Base-by-base conservation (phyloP, 2,329 filamentous ascomycete species). In the Aspergillus fructus region DNA sequence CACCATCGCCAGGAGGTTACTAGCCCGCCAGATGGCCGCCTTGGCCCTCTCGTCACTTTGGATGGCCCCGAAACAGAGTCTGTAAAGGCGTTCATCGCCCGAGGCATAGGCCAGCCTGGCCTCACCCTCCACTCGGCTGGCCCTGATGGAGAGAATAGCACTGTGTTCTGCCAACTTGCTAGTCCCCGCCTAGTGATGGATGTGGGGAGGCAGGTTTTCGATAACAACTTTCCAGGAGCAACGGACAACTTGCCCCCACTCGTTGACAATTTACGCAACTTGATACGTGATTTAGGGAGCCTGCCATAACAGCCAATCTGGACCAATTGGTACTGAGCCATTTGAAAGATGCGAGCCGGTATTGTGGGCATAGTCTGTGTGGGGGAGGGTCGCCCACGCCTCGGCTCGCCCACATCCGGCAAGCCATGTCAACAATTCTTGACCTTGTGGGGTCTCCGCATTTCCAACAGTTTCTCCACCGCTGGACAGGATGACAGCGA, bases 101-200 rank as follows among this genome's bases (percentile, higher is more conserved):
- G 46, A 12, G n/a, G 11, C 24, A 33, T 49, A 15, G 53, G 53
- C 9, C 53, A 42, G 5, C 53, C 46, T 7, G 53, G 53, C 4
- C 17, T 55, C 12, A 55, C 43, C 3, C 39, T 55, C 15, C 19
- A 49, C 24, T 13, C 24, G 27, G 23, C 13, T 2, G 39, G 33
- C 3, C 12, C 34, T n/a, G 45, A 9, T 4, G 46, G 9, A 11
- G 27, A 30, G 27, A 11, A 19, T 7, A 43, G 2, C 9, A n/a
- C 30, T 5, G 23, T 41, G 17, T 49, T 55, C 27, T 55, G 46
- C 43, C 39, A n/a, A 8, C 53, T 55, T 24, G n/a, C n/a, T n/a
- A 55, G 53, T 8, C 53, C 53, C 4, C 53, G 53, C 11, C 21
- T 55, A 19, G 53, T 55, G 4, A 55, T 55, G 53, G 53, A 55